These are phyloP conservation scores for Pezicula carpinea DNA, from an alignment of 2,329 filamentous ascomycete species.

Conservation along the genomic window DNA sequence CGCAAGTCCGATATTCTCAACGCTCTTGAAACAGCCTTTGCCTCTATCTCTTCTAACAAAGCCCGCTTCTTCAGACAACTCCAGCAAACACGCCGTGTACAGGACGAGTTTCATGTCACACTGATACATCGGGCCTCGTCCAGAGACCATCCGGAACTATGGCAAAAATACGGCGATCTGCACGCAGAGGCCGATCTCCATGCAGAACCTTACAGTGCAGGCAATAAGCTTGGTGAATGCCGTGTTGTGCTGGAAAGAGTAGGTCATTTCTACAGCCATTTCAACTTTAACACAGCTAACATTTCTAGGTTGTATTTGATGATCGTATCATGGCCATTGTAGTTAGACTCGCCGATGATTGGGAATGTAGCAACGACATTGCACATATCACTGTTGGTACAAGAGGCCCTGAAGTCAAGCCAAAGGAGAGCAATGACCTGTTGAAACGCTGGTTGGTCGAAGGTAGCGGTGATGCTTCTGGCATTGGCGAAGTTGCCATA, in stretches of 20 bases:
- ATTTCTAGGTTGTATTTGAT: conserved; percentile 69
- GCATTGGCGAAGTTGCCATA: conserved; percentile 27
- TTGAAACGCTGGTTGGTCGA: conserved; percentile 68
- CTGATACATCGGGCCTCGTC: conserved; percentile 74
- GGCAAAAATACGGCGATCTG: conserved; percentile 66
- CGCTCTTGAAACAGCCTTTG: conserved; percentile 68
- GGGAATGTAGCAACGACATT: conserved; percentile 70
- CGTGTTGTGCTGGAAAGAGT: conserved; percentile 59
- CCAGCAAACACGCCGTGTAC: conserved; percentile 67
- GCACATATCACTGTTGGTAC: conserved; percentile 92
- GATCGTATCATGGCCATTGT: conserved; percentile 87
- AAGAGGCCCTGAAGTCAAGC: conserved; percentile 68
- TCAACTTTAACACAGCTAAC: conserved; percentile 1
- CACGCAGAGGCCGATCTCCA: conserved; percentile 49
- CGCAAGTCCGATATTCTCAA: conserved; percentile 44
- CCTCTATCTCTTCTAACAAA: conserved; percentile 42
- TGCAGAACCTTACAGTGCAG: conserved; percentile 34
- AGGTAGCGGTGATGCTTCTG: conserved; percentile 35
- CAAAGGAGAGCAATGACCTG: conserved; percentile 89
- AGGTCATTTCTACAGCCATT: conserved; percentile 17
- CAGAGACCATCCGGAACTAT: conserved; percentile 61
- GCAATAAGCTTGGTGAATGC: conserved; percentile 57
- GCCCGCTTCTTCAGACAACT: conserved; percentile 73
- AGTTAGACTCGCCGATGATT: conserved; percentile 64
- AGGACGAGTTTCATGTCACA: conserved; percentile 88